Percentiles rank a stretch among this genome's conserved stretches.
These are phyloP conservation scores for Pichia californica DNA, from an alignment of 805 yeast genomes.

Conservation along the genomic window DNA sequence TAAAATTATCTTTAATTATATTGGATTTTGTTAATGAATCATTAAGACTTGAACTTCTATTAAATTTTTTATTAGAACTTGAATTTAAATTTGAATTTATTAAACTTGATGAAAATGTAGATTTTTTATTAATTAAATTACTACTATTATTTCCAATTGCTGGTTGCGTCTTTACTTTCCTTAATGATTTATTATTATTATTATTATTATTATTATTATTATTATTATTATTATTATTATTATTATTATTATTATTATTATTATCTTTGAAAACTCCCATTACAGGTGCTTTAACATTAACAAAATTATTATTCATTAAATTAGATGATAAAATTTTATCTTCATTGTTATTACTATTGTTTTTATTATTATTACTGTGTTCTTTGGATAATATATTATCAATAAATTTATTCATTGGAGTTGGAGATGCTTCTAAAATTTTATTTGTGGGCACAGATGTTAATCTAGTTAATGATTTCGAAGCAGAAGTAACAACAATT, in stretches of 20 bases:
- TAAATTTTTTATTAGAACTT: not conserved
- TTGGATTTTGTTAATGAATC: slow-evolving; percentile 1
- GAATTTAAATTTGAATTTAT: no score
- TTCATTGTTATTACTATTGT: not conserved
- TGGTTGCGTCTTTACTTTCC: slow-evolving; percentile 2
- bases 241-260: not conserved
- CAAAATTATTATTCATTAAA: no score
- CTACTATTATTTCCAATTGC: not conserved
- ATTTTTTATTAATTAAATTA: not conserved
- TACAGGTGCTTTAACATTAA: no score
- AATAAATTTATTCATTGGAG: slow-evolving; percentile 25
- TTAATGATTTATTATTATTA: not conserved
- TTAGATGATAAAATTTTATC: no score
- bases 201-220: not conserved
- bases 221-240: not conserved
- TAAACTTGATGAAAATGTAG: not conserved
- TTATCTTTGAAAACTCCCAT: not conserved
- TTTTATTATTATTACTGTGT: not conserved
- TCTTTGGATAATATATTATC: slow-evolving; percentile 4
- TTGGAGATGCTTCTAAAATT: slow-evolving; percentile 24
- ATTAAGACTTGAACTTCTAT: slow-evolving; percentile 2
- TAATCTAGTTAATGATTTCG: slow-evolving; percentile 12
- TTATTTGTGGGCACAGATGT: slow-evolving; percentile 1
- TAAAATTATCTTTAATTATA: not conserved
- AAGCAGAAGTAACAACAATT: slow-evolving; percentile 25